Base-by-base conservation (phyloP, 768 basidiomycete genomes). In the Hygrophorus russula region DNA sequence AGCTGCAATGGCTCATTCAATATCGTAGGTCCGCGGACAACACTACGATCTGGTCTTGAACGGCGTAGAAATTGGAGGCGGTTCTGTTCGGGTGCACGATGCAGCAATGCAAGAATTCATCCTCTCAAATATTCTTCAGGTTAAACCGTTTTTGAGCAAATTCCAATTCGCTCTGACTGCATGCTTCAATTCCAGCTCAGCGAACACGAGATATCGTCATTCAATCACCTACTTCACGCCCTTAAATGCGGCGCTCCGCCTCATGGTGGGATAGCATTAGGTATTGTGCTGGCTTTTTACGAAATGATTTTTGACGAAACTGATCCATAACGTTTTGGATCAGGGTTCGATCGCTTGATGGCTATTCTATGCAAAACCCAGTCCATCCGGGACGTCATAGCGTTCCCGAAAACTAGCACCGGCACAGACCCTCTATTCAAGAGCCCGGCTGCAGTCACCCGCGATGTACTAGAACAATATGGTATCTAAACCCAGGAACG, bases 11-110 rank as follows among this genome's bases (percentile, higher is more conserved):
- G 43, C 19, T 44, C 49, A 36, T 19, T 36, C 40, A 37, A 45
- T 43, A 30, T 41, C 46, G 32, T 57, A 89, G 82, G 82, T 93
- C 53, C 80, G 92, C 42, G 92, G 91, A 13, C 92, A 97, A 57
- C 92, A 97, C 61, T 97, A 96, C 56, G 92, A 97, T 66, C 78
- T 97, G 34, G 91, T 97, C 20, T 59, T 97, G 49, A 91, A 97
- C 59, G 92, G 92, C 5, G 76, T 82, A 46, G 92, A 97, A 66
- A 85, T 97, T 50, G 92, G 90, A 6, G 92, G 92, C 19, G 92
- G 92, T 19, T 90, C 86, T 32, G 92, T 97, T 48, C 79, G 92
- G 55, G 76, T 97, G 17, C 92, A 97, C 56, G 90, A 94, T 61
- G 78, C 85, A 5, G 59, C 56, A 36, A 81, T 96, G 77, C 92